phyloP scores from a whole-genome alignment of 805 yeast genomes.

The Teunomyces kruisii region DNA sequence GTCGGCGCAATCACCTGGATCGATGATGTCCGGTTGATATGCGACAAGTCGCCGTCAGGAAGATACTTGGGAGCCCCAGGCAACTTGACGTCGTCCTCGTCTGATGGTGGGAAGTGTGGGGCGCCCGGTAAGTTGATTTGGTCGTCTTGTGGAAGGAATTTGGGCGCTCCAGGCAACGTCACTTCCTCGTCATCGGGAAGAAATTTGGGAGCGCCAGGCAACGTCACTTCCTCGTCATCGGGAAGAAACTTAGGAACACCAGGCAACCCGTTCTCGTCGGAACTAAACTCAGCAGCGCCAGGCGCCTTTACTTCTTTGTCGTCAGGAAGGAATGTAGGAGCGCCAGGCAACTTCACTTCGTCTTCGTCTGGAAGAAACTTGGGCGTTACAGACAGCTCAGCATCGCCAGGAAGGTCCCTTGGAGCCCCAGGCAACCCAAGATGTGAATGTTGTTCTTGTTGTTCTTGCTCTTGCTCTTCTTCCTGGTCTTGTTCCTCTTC shows the following conservation, averaged over 20 bases:
- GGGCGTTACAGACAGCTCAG: no score
- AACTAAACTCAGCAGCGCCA: no score
- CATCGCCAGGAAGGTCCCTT: no score
- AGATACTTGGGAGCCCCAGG: slow-evolving; percentile 45
- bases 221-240: slow-evolving; percentile 8
- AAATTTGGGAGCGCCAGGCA: slow-evolving; percentile 15
- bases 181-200: neutral
- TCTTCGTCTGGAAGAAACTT: no score
- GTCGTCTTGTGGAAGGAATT: slow-evolving; percentile 40
- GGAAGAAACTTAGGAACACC: slow-evolving; percentile 20
- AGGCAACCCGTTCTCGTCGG: slow-evolving; percentile 9
- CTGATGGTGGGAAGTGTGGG: slow-evolving; percentile 35
- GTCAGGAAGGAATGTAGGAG: no score
- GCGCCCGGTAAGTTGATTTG: slow-evolving; percentile 34
- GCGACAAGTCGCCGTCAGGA: slow-evolving; percentile 39
- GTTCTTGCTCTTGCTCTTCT: neutral
- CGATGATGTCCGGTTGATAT: slow-evolving; percentile 37
- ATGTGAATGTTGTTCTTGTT: neutral
- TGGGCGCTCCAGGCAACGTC: slow-evolving; percentile 31
- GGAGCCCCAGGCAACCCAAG: no score
- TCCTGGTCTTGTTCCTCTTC: neutral
- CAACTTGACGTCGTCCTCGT: slow-evolving; percentile 24
- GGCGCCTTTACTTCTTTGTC: no score
- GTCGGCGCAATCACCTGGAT: slow-evolving; percentile 35
- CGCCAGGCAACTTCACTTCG: no score